Evolutionary conservation across 805 yeast genomes (phyloP).

Genomic region (Candida rishiriensis): DNA sequence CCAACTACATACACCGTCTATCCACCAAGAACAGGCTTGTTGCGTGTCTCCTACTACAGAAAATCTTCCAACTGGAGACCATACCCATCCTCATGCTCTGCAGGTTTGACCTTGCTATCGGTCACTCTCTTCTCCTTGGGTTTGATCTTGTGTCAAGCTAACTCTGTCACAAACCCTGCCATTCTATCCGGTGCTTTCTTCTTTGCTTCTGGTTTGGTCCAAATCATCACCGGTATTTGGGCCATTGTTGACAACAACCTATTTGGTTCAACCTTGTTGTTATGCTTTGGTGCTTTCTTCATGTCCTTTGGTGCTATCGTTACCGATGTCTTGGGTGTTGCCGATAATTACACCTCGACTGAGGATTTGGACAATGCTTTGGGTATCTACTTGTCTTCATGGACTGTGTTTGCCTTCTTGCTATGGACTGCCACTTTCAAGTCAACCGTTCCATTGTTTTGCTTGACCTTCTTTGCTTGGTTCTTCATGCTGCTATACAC

Average conservation of each 20-base stretch:
- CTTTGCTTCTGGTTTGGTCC: constrained; percentile 41
- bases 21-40: constrained; percentile 31
- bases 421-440: constrained; percentile 40
- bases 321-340: constrained; percentile 40
- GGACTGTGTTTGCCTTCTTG: constrained; percentile 45
- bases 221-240: constrained; percentile 44
- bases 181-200: constrained; percentile 38
- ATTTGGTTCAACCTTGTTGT: constrained; percentile 45
- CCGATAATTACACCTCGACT: constrained; percentile 33
- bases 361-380: constrained; percentile 36
- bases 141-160: constrained; percentile 35
- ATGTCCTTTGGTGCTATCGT: constrained; percentile 41
- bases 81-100: constrained; percentile 40
- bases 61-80: constrained; percentile 36
- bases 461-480: constrained; percentile 36
- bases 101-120: constrained; percentile 39
- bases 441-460: constrained; percentile 37
- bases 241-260: constrained; percentile 42
- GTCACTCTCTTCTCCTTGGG: constrained; percentile 40
- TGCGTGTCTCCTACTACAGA: constrained; percentile 39
- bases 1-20: constrained; percentile 16
- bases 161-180: constrained; percentile 35
- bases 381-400: constrained; percentile 42
- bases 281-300: constrained; percentile 48
- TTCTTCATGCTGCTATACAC: constrained; percentile 34